These are phyloP conservation scores for Bothriochloa decipiens DNA, from an alignment of 176 grass and related monocot species.

Conservation along the genomic window DNA sequence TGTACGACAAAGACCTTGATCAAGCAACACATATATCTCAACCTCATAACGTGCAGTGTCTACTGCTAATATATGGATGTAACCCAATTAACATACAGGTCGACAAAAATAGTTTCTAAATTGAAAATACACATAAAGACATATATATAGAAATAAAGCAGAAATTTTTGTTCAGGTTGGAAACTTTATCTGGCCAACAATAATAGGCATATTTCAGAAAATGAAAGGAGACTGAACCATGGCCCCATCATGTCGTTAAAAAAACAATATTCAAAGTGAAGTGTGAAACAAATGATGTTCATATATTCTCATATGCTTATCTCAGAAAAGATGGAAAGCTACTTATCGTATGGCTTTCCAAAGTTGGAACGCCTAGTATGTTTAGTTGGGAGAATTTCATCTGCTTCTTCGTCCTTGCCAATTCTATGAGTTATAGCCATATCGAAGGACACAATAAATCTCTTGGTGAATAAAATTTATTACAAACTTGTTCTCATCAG, in stretches of 20 bases:
- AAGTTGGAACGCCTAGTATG: constrained; percentile 13
- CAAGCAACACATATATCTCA: no score
- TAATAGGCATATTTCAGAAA: not conserved
- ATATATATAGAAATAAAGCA: not conserved
- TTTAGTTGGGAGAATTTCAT: not conserved
- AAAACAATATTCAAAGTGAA: constrained; percentile 12
- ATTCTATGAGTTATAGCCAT: not conserved
- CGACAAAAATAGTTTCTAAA: not conserved
- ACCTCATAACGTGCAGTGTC: not conserved
- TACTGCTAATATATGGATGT: not conserved
- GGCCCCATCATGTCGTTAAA: not conserved
- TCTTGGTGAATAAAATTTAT: not conserved
- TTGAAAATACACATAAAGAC: not conserved
- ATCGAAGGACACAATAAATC: not conserved
- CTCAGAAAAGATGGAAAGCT: not conserved
- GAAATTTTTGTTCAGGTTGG: not conserved
- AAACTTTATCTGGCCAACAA: not conserved
- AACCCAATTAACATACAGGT: not conserved
- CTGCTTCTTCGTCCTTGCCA: not conserved
- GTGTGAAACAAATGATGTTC: not conserved
- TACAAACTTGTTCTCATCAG: not conserved
- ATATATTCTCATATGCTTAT: not conserved
- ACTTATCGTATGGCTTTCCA: not conserved
- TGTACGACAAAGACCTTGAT: no score
- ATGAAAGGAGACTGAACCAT: not conserved